Evolutionary conservation across 108 stramenopile genomes (phyloP), one percentile per base, ranked within the genome.

Genomic region (Conticribra weissflogii): DNA sequence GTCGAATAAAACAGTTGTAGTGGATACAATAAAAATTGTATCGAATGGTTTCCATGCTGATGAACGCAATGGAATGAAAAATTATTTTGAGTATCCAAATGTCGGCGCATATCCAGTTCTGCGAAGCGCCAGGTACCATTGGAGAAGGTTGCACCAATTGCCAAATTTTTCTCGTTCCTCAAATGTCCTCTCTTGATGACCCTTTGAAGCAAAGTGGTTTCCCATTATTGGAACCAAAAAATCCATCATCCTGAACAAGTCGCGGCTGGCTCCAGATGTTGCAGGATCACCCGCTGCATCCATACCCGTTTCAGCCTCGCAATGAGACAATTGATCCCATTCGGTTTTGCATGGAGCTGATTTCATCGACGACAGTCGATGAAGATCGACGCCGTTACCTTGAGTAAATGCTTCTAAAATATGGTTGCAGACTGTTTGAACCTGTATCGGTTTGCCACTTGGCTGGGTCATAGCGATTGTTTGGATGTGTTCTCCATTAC

Each of bases 401-500:
- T 82, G 83, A 3, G 71, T 21, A 25, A 88, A 60, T 9, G 77
- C 92, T 21, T 90, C 86, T 23, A 83, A 54, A 33, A 88, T 71
- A 55, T 93, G 89, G 8, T 80, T 81, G 54, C 86, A 54, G 3
- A 93, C 89, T 0, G 92, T 93, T 14, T 63, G 57, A 1, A 84
- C 89, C 64, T 88, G 85, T 57, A 93, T 85, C 3, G 89, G 76
- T 25, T 76, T 83, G 1, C 85, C 83, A 63, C 85, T 84, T 12
- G 29, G 63, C 44, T 86, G 88, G 19, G 77, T 53, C 86, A 93
- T 86, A 15, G 92, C 87, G 53, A 93, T 93, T 0, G 87, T 74
- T 59, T 82, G 76, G 5, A 84, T 81, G 31, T 78, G 75, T 46
- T 87, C 89, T 23, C 88, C 92, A 16, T 55, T 46, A 1, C 24